Evolutionary conservation across 805 yeast species (phyloP), one percentile per base, ranked within the genome.

Genomic region (Pichia insulana): DNA sequence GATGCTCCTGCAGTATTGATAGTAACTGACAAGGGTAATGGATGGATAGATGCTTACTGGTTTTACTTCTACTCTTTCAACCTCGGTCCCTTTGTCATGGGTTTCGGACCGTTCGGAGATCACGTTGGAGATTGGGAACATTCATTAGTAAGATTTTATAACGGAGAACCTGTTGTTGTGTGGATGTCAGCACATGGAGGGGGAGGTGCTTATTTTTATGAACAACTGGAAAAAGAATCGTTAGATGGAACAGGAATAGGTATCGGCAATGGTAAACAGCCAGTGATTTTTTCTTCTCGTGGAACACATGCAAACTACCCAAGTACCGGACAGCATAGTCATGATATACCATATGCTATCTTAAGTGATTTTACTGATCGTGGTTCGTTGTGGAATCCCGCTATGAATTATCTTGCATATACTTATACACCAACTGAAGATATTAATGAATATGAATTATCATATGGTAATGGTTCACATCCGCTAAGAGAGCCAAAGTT

Each of bases 161-260:
- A 81, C 3, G 95, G 96, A 1, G 64, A 69, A 44, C 97, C 98
- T 0, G 69, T 79, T 11, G 74, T 83, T 41, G 77, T 89, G 17
- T 90, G 97, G 97, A 83, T 92, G 94, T 81, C 94, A 25, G 97
- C 97, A 1, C 98, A 90, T 62, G 96, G 97, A 2, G 97, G 97
- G 11, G 98, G 98, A 7, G 82, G 88, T 26, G 96, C 95, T 0
- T 90, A 82, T 58, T 70, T 71, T 48, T 89, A 80, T 58, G 69
- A 73, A n/a, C 82, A 86, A 19, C 62, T 89, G 42, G 95, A 87
- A 57, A 52, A 58, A 18, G 64, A 68, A 40, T 39, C 46, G 17
- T 28, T 43, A 25, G 36, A 39, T 28, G 7, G 28, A 11, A 35
- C 46, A 16, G 46, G 46, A 13, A 39, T 43, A 32, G 34, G 28